Base-by-base conservation (phyloP, 2,329 filamentous ascomycete genomes). In the Phaeoacremonium minimum region DNA sequence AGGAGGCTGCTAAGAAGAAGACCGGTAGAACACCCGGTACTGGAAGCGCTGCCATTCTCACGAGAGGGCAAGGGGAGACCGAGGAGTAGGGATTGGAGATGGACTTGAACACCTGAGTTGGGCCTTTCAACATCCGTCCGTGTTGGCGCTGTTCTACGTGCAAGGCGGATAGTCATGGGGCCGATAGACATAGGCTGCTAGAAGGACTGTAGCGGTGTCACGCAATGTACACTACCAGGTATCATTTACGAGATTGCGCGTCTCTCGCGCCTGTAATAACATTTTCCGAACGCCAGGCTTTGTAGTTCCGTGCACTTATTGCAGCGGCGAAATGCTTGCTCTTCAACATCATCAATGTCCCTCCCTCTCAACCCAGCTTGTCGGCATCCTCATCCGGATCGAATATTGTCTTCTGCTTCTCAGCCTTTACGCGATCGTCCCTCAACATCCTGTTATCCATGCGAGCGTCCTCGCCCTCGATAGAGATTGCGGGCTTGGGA, bases 1-100 rank as follows among this genome's bases (percentile, higher is more conserved):
- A 97, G 65, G 93, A 98, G 72, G 91, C 91, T 16, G 88, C 87
- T 28, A 95, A 89, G 77, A 95, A 95, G 83, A 94, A 95, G 82
- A 86, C 80, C 30, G 85, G 86, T 41, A 75, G 83, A 51, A 77
- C 79, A 43, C 76, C 81, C n/a, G 83, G 81, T 40, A 79, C 75
- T 33, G 82, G 81, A 32, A 81, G 68, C 49, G 80, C 86, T 14
- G 77, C 87, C 30, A 88, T 93, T 53, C 71, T 87, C 55, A 89
- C 87, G 63, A 69, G 81, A 69, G 63, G 69, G 57, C 52, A 60
- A 41, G 64, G 64, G 32, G 61, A 53, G 39, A 26, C 46, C 19
- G 49, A 45, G 18, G 50, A 52, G 32, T 48, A 47, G n/a, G n/a
- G n/a, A n/a, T n/a, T n/a, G n/a, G n/a, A n/a, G n/a, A n/a, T n/a